These are phyloP conservation scores for Verticillium longisporum DNA, from an alignment of 2,329 filamentous ascomycete species.

Conservation along the genomic window DNA sequence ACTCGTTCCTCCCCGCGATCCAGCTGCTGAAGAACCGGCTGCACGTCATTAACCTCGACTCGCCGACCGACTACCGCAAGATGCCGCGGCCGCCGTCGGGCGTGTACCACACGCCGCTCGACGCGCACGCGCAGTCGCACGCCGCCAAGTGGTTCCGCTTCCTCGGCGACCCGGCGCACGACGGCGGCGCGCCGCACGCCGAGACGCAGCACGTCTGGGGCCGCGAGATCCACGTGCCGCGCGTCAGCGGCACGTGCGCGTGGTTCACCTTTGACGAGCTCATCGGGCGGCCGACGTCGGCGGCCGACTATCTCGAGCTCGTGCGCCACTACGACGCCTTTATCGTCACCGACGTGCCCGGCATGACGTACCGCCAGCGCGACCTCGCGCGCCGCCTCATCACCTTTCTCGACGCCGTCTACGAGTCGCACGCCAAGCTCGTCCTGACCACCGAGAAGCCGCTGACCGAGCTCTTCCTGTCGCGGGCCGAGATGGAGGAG, in stretches of 20 bases:
- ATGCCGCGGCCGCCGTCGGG: slow-evolving; percentile 88
- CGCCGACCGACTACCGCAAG: slow-evolving; percentile 93
- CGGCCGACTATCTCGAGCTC: slow-evolving; percentile 91
- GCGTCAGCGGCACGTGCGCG: slow-evolving; percentile 79
- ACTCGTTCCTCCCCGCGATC: slow-evolving; percentile 93
- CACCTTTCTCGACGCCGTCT: slow-evolving; percentile 94
- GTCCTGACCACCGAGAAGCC: slow-evolving; percentile 87
- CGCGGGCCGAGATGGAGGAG: slow-evolving; percentile 59
- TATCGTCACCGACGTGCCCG: slow-evolving; percentile 83
- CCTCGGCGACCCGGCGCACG: slow-evolving; percentile 70
- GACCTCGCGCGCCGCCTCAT: slow-evolving; percentile 92
- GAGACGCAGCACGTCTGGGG: slow-evolving; percentile 88
- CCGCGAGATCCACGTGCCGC: slow-evolving; percentile 78
- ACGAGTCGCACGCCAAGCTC: slow-evolving; percentile 87
- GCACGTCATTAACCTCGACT: slow-evolving; percentile 90
- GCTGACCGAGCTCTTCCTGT: slow-evolving; percentile 78
- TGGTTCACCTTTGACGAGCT: slow-evolving; percentile 91
- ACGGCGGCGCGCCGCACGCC: slow-evolving; percentile 65
- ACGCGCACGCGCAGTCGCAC: slow-evolving; percentile 68
- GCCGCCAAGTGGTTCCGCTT: slow-evolving; percentile 95
- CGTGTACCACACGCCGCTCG: slow-evolving; percentile 88
- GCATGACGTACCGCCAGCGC: slow-evolving; percentile 79
- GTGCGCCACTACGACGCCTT: slow-evolving; percentile 88
- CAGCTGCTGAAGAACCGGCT: slow-evolving; percentile 79
- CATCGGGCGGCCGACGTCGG: slow-evolving; percentile 80